Conservation (phyloP, 441 rosid genomes). For the Aleurites moluccanus region DNA sequence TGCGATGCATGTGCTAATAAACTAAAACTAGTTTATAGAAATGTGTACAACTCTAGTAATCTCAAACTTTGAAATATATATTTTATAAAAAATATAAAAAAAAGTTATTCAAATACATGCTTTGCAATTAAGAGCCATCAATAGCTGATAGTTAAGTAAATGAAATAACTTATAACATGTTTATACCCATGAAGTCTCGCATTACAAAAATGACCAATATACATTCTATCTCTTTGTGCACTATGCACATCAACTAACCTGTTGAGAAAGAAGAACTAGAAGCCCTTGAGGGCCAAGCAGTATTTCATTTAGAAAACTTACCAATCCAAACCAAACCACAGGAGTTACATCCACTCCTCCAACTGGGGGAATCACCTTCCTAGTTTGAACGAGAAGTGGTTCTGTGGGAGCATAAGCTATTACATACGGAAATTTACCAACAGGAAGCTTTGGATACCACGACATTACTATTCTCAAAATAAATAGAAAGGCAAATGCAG, state of each 20-base stretch:
- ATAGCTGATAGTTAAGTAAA: background rate
- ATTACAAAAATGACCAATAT: conserved; percentile 1
- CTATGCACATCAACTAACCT: conserved; percentile 29
- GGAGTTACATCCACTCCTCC: conserved; percentile 95
- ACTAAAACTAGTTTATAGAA: too few relatives aligned
- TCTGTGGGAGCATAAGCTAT: conserved; percentile 92
- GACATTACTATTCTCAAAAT: conserved; percentile 85
- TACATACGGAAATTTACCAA: conserved; percentile 78
- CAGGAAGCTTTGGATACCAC: conserved; percentile 94
- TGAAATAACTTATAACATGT: background rate
- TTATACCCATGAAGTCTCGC: background rate
- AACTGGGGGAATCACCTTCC: conserved; percentile 85
- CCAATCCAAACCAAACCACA: conserved; percentile 80
- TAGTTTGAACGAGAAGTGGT: conserved; percentile 66
- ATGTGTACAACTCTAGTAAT: too few relatives aligned
- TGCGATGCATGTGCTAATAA: too few relatives aligned
- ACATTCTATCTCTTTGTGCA: background rate
- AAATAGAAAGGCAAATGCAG: conserved; percentile 72
- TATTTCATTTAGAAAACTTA: conserved; percentile 86
- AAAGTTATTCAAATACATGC: too few relatives aligned
- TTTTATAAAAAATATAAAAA: too few relatives aligned
- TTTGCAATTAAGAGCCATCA: background rate
- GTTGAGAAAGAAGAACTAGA: conserved; percentile 65
- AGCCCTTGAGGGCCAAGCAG: conserved; percentile 90
- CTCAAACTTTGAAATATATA: too few relatives aligned